Evolutionary conservation across 1,139 yeast genomes (phyloP).

Genomic region (Saccharomyces hybrid): DNA sequence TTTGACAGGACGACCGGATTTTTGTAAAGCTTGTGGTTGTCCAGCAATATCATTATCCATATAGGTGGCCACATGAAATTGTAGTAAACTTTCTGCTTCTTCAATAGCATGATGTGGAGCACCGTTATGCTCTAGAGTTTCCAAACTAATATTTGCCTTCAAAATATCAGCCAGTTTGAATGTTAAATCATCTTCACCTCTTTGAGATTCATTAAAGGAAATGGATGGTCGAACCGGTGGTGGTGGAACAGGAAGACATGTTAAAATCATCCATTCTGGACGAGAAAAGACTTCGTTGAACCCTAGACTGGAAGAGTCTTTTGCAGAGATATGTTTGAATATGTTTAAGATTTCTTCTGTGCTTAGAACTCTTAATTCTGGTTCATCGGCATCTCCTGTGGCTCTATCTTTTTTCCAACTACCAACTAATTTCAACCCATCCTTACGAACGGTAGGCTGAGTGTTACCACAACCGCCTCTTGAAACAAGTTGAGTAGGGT

Average conservation of each 20-base stretch:
- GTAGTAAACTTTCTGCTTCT: constrained; percentile 91
- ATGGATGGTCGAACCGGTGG: constrained; percentile 99
- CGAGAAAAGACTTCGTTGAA: constrained; percentile 94
- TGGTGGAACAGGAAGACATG: constrained; percentile 98
- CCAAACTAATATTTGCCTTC: constrained; percentile 93
- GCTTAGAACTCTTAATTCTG: constrained; percentile 82
- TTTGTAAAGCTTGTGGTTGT: constrained; percentile 97
- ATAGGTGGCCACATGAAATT: constrained; percentile 98
- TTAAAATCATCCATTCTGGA: constrained; percentile 97
- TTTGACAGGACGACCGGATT: constrained; percentile 97
- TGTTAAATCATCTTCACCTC: constrained; percentile 99
- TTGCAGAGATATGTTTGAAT: constrained; percentile 80
- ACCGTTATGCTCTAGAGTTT: constrained; percentile 94
- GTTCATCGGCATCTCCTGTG: constrained; percentile 70
- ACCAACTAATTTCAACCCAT: constrained; percentile 93
- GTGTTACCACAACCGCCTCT: constrained; percentile 98
- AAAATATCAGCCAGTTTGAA: constrained; percentile 94
- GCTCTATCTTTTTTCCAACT: constrained; percentile 89
- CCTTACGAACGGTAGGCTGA: constrained; percentile 93
- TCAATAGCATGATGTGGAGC: constrained; percentile 97
- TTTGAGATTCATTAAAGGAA: constrained; percentile 96
- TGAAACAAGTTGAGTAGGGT: constrained; percentile 43
- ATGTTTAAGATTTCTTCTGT: constrained; percentile 88
- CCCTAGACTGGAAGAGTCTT: constrained; percentile 77
- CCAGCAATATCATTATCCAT: constrained; percentile 99